Evolutionary conservation across 441 rosid species (phyloP).

Genomic region (Mallotus japonicus): DNA sequence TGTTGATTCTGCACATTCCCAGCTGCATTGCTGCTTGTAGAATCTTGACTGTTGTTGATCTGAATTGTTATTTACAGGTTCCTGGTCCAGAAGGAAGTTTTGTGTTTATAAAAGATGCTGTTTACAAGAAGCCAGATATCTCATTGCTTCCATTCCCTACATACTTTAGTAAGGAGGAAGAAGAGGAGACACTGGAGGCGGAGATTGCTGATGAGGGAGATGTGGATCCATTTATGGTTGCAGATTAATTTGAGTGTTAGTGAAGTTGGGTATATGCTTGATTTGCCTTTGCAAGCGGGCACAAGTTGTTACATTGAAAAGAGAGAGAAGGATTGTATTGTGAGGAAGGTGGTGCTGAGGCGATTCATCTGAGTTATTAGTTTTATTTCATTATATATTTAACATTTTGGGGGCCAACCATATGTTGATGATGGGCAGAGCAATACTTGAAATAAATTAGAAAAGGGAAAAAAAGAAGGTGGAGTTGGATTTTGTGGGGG

Average conservation of each 20-base stretch:
- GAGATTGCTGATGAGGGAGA: conserved; percentile 80
- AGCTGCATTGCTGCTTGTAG: neutral
- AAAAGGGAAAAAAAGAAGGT: too few relatives aligned
- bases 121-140: conserved; percentile 74
- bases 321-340: too few relatives aligned
- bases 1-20: too few relatives aligned
- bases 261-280: neutral
- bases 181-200: conserved; percentile 55
- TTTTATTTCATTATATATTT: too few relatives aligned
- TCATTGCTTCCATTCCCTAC: conserved; percentile 89
- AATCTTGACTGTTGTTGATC: neutral
- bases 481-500: too few relatives aligned
- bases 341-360: too few relatives aligned
- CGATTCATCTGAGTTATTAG: too few relatives aligned
- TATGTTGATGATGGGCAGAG: too few relatives aligned
- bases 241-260: conserved; percentile 41
- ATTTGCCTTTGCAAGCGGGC: too few relatives aligned
- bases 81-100: conserved; percentile 93
- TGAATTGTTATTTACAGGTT: conserved; percentile 43
- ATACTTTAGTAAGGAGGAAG: conserved; percentile 50
- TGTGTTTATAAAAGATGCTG: conserved; percentile 81
- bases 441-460: too few relatives aligned
- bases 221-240: conserved; percentile 80
- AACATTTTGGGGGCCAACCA: too few relatives aligned
- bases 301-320: too few relatives aligned